Base-by-base conservation (phyloP, 768 basidiomycete genomes). In the Hirschioporus abietinus region DNA sequence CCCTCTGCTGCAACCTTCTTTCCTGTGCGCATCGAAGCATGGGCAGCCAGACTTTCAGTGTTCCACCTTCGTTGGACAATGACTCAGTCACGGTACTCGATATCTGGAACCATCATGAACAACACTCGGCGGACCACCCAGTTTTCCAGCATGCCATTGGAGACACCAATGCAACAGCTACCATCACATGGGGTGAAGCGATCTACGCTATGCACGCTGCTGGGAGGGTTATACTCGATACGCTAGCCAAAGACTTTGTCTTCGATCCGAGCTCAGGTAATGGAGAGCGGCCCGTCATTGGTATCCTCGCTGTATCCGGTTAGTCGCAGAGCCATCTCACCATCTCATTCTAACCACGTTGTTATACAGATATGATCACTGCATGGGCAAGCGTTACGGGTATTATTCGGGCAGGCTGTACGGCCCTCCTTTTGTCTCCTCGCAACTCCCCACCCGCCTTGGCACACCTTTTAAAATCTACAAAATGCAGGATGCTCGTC, bases 331-430 rank as follows among this genome's bases (percentile, higher is more conserved):
- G 2, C 8, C 6, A 3, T 20, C 12, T 10, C 20, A 10, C 20
- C 42, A 52, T 52, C 42, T 5, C 42, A 52, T 52, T 15, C 42
- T 52, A 15, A 52, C 42, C 20, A 5, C 6, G 42, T 3, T 20
- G 4, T 1, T 5, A 52, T 52, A 52, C 42, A 52, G 42, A 52
- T 15, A 52, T 52, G 42, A 52, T 52, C 42, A 52, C 42, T 5
- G 42, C 42, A 52, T 52, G 42, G 42, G 42, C 78, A 3, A 64
- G 74, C 10, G 68, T 76, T 52, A 71, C 76, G 6, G 80, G 81
- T 7, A 74, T 83, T 59, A 72, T 81, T 1, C 71, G 78, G 8
- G 81, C 82, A 8, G 82, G 81, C 23, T 77, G 74, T 66, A 62
- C 65, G 34, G 69, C 73, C 0, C 80, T 81, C 68, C 77, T 78